Evolutionary conservation across 23 red algal species (phyloP), one percentile per base, ranked within the genome.

Genomic region (Gracilariopsis chorda): DNA sequence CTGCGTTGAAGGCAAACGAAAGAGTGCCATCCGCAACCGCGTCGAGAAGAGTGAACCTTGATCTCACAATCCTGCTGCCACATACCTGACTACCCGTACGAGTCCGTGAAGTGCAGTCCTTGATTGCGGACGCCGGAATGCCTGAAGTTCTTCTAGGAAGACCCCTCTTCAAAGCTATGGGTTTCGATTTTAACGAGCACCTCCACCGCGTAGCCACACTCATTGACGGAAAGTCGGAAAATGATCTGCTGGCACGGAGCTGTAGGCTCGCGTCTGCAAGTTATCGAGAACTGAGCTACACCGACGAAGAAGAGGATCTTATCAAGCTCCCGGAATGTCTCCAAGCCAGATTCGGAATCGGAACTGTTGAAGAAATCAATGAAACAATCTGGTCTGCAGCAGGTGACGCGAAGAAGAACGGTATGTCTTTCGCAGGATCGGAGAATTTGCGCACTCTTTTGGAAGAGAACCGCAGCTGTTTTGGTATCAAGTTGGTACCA

Each of bases 161-260:
- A 67, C 77, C 77, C 24, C 37, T 81, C 23, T 21, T 81, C 8
- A 0, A 57, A 20, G 28, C 77, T 81, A n/a, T 81, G 37, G 46
- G 77, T 67, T 81, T 81, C 49, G 37, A 59, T 61, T 17, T 81
- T 25, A 47, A 81, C 28, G 37, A 51, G 0, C 77, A 81, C 16
- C 47, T 81, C 10, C 0, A 40, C 0, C 1, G 1, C 27, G 46
- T 81, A 37, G 28, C 0, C 16, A 16, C 49, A n/a, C 16, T 55
- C 49, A n/a, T 55, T 14, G n/a, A 55, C 16, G 16, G 16, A 14
- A 16, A n/a, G 16, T 16, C 16, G 14, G n/a, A 25, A 7, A 11
- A 46, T 23, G 0, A 76, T 13, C 28, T 76, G 28, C 32, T 37
- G 10, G 24, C 33, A 9, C 21, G 25, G 8, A 7, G 12, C 10